Evolutionary conservation across 73 alveolate genomes (phyloP), one percentile per base, ranked within the genome.

Genomic region (Blepharisma stoltei): DNA sequence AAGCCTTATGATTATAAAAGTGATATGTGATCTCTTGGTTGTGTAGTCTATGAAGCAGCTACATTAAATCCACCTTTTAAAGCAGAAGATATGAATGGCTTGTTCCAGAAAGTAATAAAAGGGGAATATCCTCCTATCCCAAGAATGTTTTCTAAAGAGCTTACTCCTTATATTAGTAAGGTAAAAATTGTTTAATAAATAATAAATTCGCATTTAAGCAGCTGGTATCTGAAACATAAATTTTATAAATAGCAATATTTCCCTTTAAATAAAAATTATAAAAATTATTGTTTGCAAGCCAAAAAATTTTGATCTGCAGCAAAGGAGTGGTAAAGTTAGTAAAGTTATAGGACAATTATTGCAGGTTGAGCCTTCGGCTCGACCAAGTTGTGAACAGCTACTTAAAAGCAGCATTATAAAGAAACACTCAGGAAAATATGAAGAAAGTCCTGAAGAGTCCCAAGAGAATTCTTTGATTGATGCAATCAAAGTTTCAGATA

Each of bases 21-120:
- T 23, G 98, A 93, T 88, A 82, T 90, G 83, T 93, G 98, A 96
- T 50, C 90, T 1, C 90, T 90, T 20, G 98, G 98, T 18, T 93
- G 98, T 67, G 81, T 93, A 21, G 54, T 93, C 46, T 96, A 91
- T 8, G 98, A 93, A 77, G 81, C 91, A 55, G 88, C 95, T 55
- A 77, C 94, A 18, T 79, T 93, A 38, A 81, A 54, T 54, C 97
- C 89, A 54, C 96, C 98, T 2, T 93, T 93, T 87, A 71, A 91
- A 45, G 98, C 96, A 8, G 94, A 90, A 46, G 92, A 90, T 73
- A 60, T 93, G 45, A 78, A 79, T 11, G 94, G 96, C 7, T 76
- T 93, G 25, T 91, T 83, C 60, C 67, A 80, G 47, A 88, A 88
- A 78, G 89, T 93, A 11, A 92, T 82, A 49, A 83, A 86, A 67